Base-by-base conservation (phyloP, 306 rosid genomes). In the Sindora glabra region DNA sequence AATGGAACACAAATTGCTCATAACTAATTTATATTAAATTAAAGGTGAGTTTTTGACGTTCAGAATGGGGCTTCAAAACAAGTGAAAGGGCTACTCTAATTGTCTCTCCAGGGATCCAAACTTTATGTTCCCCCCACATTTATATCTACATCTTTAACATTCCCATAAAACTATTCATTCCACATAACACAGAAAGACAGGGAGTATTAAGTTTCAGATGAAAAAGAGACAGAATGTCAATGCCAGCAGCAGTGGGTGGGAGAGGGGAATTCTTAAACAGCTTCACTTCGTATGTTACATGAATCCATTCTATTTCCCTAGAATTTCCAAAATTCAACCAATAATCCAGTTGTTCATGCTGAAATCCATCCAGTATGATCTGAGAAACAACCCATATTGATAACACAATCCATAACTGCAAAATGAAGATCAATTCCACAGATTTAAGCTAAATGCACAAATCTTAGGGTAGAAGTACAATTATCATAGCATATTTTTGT, bases 241-340 rank as follows among this genome's bases (percentile, higher is more conserved):
- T 23, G 38, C 47, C 57, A 29, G 45, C 30, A 6, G 29, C 27
- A 60, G 29, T 32, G 37, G 30, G 62, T 56, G 36, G 60, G 55
- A 54, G 66, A 30, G 54, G 39, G 47, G 63, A 56, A 64, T 40
- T 55, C 33, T 55, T 70, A 22, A 56, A 68, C 59, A 86, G 86
- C 89, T 86, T 82, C 71, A 86, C 89, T 52, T 86, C 82, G 61
- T 86, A 82, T 37, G 94, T 82, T 19, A 86, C 82, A 67, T 86
- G 86, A 63, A 74, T 60, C 29, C 86, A 77, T 75, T 79, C 94
- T 62, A 81, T 86, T 64, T 86, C 89, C 94, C 94, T 82, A 58
- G 94, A 89, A 70, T 86, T 86, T 59, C 94, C 94, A 67, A 77
- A 82, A 69, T 86, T 82, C 64, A 86, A 73, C 94, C 94, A 86